Base-by-base conservation (phyloP, 2,329 filamentous ascomycete genomes). In the Talaromyces sp. region DNA sequence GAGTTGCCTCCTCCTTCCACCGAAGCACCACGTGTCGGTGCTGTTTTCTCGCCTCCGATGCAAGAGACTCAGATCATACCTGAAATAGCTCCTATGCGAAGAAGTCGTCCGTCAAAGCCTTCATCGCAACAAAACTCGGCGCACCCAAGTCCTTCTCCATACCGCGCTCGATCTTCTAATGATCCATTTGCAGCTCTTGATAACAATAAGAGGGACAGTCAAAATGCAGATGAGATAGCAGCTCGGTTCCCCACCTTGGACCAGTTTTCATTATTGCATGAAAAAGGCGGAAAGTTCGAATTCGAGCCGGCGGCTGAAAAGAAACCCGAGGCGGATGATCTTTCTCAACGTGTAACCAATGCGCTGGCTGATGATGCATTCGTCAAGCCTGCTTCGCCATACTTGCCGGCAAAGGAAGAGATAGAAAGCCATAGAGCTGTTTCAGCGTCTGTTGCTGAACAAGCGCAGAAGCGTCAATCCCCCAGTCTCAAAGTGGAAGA, bases 101-200 rank as follows among this genome's bases (percentile, higher is more conserved):
- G 95, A 79, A 95, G 95, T 3, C 84, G 92, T 67, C 90, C 93
- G 5, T 82, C 83, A 4, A 84, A 82, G 71, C 71, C 81, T 67
- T 71, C 79, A 19, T 81, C 83, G 65, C 76, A 81, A 71, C 70
- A 77, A 68, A 78, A 75, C 76, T 80, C 77, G 70, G 76, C 81
- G 45, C 88, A 87, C 72, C 85, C 85, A 62, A 89, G 81, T 70
- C 85, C 88, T 8, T 92, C 91, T 5, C 90, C 92, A 0, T 85
- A 88, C 69, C 85, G 88, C 68, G 47, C 35, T 10, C 27, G 31
- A 43, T 43, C 60, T 58, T 88, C 89, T 48, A 85, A 88, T 1
- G 95, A 99, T 76, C 95, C 95, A 0, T 99, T 98, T 75, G 92
- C 92, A 19, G 92, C 92, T 0, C 84, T 99, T 31, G 95, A 99